Percentiles rank a stretch among this genome's conserved stretches.
Evolutionary conservation across 2,329 filamentous ascomycete genomes (phyloP).

Genomic region (Orbilia javanica): DNA sequence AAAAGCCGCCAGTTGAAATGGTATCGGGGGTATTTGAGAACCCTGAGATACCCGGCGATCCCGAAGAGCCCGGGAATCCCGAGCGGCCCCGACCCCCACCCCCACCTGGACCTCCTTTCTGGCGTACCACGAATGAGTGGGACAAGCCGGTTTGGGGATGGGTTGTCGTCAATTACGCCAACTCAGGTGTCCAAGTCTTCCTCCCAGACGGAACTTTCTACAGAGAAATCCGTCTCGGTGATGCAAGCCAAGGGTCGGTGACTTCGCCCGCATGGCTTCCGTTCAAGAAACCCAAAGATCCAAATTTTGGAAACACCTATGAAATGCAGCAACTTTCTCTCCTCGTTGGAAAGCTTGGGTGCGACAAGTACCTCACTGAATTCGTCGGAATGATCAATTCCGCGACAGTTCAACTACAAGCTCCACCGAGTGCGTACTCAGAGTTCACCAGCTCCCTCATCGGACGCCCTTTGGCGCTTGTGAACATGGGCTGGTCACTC

Average conservation of each 20-base stretch:
- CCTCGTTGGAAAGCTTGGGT: conserved; percentile 62
- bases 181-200: conserved; percentile 67
- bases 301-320: conserved; percentile 17
- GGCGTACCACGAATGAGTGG: conserved; percentile 63
- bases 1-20: background rate
- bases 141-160: conserved; percentile 67
- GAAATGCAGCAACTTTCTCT: conserved; percentile 61
- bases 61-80: background rate
- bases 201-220: conserved; percentile 66
- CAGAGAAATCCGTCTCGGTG: conserved; percentile 66
- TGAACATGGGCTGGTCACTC: conserved; percentile 65
- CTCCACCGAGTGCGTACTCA: conserved; percentile 65
- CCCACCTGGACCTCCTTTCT: conserved; percentile 25
- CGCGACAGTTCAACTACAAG: conserved; percentile 61
- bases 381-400: conserved; percentile 65
- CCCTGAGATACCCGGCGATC: conserved; percentile 4
- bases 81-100: background rate
- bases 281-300: conserved; percentile 60
- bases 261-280: conserved; percentile 64
- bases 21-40: conserved; percentile 1
- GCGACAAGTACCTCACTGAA: conserved; percentile 62
- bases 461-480: conserved; percentile 66
- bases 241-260: conserved; percentile 53
- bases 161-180: conserved; percentile 66
- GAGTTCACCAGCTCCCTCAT: conserved; percentile 65